Conservation (phyloP, 2,329 filamentous ascomycete genomes). For the Helotiales sp. region DNA sequence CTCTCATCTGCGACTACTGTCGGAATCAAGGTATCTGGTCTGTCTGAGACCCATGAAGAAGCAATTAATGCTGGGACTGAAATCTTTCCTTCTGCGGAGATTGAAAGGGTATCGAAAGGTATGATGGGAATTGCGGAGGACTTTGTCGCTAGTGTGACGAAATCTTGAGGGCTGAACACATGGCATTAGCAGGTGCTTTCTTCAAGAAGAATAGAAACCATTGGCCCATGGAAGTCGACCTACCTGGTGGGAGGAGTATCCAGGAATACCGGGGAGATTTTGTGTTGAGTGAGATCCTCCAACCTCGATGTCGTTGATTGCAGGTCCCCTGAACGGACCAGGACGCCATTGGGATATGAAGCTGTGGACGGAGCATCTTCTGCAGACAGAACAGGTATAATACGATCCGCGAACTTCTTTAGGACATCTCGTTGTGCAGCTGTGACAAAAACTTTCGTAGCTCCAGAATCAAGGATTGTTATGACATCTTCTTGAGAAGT, state of each 20-base stretch:
- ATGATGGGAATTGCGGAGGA: constrained; percentile 67
- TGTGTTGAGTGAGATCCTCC: constrained; percentile 26
- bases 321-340: constrained; percentile 41
- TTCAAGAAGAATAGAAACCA: no score
- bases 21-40: constrained; percentile 79
- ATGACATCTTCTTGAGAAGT: constrained; percentile 71
- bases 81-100: constrained; percentile 56
- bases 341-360: constrained; percentile 34
- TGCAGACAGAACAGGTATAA: constrained; percentile 46
- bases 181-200: no score
- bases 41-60: constrained; percentile 75
- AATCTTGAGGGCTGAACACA: not conserved
- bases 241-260: constrained; percentile 9
- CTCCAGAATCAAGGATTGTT: constrained; percentile 80
- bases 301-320: constrained; percentile 35
- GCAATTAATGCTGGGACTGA: constrained; percentile 72
- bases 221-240: constrained; percentile 6
- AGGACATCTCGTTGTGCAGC: constrained; percentile 65
- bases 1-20: constrained; percentile 90
- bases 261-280: constrained; percentile 34
- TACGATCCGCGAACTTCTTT: constrained; percentile 55
- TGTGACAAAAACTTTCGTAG: constrained; percentile 79
- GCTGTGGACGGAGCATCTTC: constrained; percentile 10
- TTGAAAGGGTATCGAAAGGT: constrained; percentile 68
- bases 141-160: constrained; percentile 26